Evolutionary conservation across 768 basidiomycete genomes (phyloP), one percentile per base, ranked within the genome.

Genomic region (Rubroboletus satanas): DNA sequence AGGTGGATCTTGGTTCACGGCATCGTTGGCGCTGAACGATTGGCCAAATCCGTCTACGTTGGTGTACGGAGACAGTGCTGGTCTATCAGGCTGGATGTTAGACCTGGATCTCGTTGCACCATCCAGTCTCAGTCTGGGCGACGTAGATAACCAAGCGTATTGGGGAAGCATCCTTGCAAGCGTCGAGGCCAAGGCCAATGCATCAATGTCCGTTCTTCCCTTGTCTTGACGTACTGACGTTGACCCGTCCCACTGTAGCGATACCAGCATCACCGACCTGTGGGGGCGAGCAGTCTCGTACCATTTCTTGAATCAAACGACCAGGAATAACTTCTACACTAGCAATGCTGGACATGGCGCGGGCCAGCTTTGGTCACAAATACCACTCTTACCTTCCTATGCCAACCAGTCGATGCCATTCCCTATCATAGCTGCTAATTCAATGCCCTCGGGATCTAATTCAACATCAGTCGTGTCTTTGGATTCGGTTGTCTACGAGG

Each of bases 291-390:
- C 83, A 66, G 77, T 90, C 33, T 79, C 84, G 1, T 85, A 86
- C 58, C 89, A 91, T 66, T 90, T 90, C 61, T 71, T 87, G 54
- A 88, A 84, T 62, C 80, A 82, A 49, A 90, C 87, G 0, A 74
- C 76, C 7, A 71, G 76, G 15, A 53, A 51, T 10, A 83, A 87
- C 62, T 83, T 88, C 62, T 85, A 83, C 68, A 79, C 80, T 2
- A 80, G 83, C 45, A 67, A 76, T 41, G 73, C 80, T 1, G 73
- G 76, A 7, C 87, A 90, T 57, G 87, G 86, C n/a, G 83, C 85
- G n/a, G 87, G 86, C 6, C 79, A 85, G 52, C 75, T 86, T 10
- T 85, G 85, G 81, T 87, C 85, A 3, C 64, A 81, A 14, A 77
- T 87, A 35, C 75, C 79, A 2, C 58, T 63, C 21, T 74, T 82